These are phyloP conservation scores for Talaromyces atroroseus DNA, from an alignment of 2,329 filamentous ascomycete species.

Conservation along the genomic window DNA sequence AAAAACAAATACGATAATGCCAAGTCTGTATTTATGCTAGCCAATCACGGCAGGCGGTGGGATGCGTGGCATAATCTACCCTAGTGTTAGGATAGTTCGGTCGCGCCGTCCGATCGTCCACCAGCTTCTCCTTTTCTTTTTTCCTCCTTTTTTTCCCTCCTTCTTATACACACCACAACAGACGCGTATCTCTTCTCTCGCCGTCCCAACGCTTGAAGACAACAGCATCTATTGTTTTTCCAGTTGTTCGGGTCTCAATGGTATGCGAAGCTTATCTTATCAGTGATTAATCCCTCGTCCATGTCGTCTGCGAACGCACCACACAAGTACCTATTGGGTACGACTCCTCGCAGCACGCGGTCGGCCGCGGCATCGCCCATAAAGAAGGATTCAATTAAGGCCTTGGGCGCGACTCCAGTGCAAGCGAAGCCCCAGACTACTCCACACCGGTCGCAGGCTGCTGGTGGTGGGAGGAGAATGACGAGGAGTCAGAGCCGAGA, in stretches of 20 bases:
- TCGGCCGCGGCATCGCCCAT: conserved; percentile 1
- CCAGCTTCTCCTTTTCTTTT: neutral
- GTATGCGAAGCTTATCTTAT: conserved; percentile 5
- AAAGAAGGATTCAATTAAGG: neutral
- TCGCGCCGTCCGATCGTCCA: neutral
- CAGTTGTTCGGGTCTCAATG: neutral
- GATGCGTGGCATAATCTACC: conserved; percentile 6
- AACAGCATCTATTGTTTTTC: neutral
- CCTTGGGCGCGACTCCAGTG: neutral
- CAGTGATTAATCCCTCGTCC: neutral
- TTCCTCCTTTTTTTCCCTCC: neutral
- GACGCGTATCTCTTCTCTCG: neutral
- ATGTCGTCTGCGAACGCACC: conserved; percentile 1
- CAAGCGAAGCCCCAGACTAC: neutral
- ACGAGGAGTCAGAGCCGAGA: conserved; percentile 8
- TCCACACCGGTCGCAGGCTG: neutral
- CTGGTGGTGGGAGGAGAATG: neutral
- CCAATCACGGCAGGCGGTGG: neutral
- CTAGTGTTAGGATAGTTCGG: conserved; percentile 11
- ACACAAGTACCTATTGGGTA: conserved; percentile 1
- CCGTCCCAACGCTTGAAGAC: neutral
- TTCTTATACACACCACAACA: conserved; percentile 1
- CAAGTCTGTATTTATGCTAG: neutral
- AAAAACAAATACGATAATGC: conserved; percentile 5
- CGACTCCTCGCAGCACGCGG: conserved; percentile 11